phyloP scores from a whole-genome alignment of 805 yeast genomes.

The Ogataea wickerhamii region DNA sequence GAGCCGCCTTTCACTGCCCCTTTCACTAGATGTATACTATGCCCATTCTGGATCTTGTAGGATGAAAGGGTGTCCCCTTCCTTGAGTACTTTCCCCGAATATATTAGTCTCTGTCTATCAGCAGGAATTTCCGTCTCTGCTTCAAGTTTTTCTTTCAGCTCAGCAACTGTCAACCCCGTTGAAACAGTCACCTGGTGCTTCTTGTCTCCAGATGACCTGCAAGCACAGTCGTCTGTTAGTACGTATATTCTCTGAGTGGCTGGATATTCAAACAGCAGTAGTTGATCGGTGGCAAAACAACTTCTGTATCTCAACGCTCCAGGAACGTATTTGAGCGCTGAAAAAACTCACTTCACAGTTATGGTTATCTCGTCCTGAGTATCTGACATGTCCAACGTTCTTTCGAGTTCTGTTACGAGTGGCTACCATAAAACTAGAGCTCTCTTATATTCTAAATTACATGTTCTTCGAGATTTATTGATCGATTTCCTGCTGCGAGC shows the following conservation, averaged over 20 bases:
- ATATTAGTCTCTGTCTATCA: constrained; percentile 83
- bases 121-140: constrained; percentile 62
- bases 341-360: constrained; percentile 28
- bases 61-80: constrained; percentile 70
- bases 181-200: constrained; percentile 65
- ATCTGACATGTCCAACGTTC: constrained; percentile 9
- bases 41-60: constrained; percentile 82
- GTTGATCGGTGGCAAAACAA: not conserved
- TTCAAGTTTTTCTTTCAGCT: constrained; percentile 65
- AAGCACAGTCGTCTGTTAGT: not conserved
- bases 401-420: too few species aligned
- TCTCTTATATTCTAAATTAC: too few species aligned
- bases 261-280: not conserved
- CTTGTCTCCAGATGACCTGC: constrained; percentile 62
- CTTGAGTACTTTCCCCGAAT: constrained; percentile 90
- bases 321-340: not conserved
- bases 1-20: constrained; percentile 48
- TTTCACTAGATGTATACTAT: constrained; percentile 85
- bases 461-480: too few species aligned
- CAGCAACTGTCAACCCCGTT: constrained; percentile 53
- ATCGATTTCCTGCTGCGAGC: too few species aligned
- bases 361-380: constrained; percentile 26
- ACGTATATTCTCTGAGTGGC: too few species aligned
- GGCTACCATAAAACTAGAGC: too few species aligned
- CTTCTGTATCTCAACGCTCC: not conserved